Conservation (phyloP, 306 rosid genomes). For the Lupinus albus region DNA sequence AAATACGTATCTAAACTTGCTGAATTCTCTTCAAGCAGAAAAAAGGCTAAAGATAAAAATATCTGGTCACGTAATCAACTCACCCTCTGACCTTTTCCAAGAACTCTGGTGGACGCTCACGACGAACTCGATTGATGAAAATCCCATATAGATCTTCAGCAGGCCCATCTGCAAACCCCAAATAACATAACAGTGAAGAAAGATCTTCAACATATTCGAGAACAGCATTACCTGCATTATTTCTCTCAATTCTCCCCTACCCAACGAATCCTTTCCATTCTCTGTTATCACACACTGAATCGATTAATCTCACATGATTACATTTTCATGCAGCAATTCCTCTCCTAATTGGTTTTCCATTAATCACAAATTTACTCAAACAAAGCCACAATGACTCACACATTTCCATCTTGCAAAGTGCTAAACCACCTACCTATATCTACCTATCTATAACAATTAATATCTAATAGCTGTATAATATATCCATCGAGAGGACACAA, state of each 20-base stretch:
- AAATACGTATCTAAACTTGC: conserved; percentile 9
- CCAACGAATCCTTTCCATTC: conserved; percentile 72
- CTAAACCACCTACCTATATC: too few species aligned
- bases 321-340: conserved; percentile 23
- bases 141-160: conserved; percentile 93
- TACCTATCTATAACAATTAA: neutral
- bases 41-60: neutral
- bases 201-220: conserved; percentile 72
- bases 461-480: too few species aligned
- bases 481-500: too few species aligned
- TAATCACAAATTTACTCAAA: conserved; percentile 45
- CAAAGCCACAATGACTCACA: conserved; percentile 50
- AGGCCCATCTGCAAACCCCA: conserved; percentile 74
- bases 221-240: conserved; percentile 72
- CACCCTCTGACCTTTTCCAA: conserved; percentile 85
- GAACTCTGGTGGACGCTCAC: conserved; percentile 84
- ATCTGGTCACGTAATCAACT: conserved; percentile 48
- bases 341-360: conserved; percentile 40
- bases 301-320: conserved; percentile 39
- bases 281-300: conserved; percentile 53
- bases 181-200: conserved; percentile 19
- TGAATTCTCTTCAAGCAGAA: conserved; percentile 21
- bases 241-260: conserved; percentile 78
- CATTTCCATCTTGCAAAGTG: conserved; percentile 44
- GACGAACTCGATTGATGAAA: conserved; percentile 87